Evolutionary conservation across 1,284 basidiomycete species (phyloP).

Genomic region (Trichosporon coremiiforme): DNA sequence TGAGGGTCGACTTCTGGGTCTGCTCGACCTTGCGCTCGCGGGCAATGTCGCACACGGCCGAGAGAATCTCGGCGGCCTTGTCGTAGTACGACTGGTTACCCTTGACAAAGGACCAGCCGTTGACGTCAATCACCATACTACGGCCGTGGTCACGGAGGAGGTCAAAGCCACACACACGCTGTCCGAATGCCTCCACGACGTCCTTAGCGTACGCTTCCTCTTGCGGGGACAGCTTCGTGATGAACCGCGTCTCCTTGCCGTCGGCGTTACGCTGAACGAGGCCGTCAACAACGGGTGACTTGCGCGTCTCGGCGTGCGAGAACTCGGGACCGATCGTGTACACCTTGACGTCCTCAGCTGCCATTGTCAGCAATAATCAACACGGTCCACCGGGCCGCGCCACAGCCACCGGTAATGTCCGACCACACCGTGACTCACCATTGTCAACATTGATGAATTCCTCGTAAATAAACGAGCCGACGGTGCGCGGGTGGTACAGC

Average conservation of each 20-base stretch:
- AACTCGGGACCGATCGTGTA: conserved; percentile 96
- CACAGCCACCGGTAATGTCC: conserved; percentile 16
- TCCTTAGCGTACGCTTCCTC: conserved; percentile 87
- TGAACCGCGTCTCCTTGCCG: conserved; percentile 98
- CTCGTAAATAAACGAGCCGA: conserved; percentile 98
- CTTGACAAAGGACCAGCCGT: conserved; percentile 99
- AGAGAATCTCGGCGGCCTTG: conserved; percentile 94
- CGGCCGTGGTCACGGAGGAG: conserved; percentile 82
- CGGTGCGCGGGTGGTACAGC: conserved; percentile 81
- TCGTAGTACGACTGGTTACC: conserved; percentile 92
- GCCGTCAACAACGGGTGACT: conserved; percentile 97
- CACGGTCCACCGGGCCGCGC: conserved; percentile 4
- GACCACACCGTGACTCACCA: conserved; percentile 44
- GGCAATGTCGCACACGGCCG: conserved; percentile 67
- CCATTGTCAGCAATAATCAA: not conserved
- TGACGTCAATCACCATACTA: conserved; percentile 97
- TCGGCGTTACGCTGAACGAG: conserved; percentile 96
- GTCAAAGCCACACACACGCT: conserved; percentile 97
- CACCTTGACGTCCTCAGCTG: conserved; percentile 96
- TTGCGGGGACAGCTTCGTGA: conserved; percentile 84
- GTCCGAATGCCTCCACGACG: conserved; percentile 94
- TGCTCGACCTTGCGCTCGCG: conserved; percentile 50
- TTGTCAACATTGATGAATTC: conserved; percentile 99
- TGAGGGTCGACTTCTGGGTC: conserved; percentile 40
- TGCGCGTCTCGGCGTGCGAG: conserved; percentile 97